Conservation (phyloP, 75 land plant genomes). For the Sequoiadendron giganteum region DNA sequence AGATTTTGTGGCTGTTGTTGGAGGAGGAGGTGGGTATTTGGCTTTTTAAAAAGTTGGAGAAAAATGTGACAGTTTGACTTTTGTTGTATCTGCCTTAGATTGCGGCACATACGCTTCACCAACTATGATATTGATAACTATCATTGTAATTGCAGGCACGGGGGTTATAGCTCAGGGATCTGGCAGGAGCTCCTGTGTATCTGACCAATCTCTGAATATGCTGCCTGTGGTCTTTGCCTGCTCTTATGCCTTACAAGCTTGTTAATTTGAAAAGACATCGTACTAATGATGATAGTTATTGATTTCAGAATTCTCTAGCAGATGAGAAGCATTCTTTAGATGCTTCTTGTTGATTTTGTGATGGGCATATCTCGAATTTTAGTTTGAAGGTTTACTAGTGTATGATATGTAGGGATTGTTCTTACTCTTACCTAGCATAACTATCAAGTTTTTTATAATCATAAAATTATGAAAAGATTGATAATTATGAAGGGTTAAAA, state of each 20-base stretch:
- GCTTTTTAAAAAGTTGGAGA: not conserved
- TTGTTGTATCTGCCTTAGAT: not conserved
- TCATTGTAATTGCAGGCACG: not conserved
- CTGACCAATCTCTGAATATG: not conserved
- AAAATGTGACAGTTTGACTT: not conserved
- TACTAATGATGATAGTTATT: not conserved
- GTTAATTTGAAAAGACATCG: not conserved
- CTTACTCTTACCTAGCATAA: too few species aligned
- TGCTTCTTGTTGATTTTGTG: too few species aligned
- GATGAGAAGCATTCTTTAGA: too few species aligned
- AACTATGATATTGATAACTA: not conserved
- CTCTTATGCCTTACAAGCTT: not conserved
- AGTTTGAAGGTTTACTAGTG: too few species aligned
- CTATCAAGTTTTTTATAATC: too few species aligned
- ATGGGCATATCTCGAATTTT: too few species aligned
- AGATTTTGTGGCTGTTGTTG: not conserved
- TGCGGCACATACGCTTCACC: not conserved
- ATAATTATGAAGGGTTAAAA: too few species aligned
- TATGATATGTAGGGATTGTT: too few species aligned
- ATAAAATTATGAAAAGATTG: too few species aligned
- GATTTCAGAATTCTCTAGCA: not conserved
- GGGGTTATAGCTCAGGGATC: not conserved
- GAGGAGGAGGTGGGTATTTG: too few species aligned
- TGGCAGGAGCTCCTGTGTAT: not conserved
- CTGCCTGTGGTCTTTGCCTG: not conserved